Conservation (phyloP, 176 grass and related monocot genomes). For the Oryza officinalis region DNA sequence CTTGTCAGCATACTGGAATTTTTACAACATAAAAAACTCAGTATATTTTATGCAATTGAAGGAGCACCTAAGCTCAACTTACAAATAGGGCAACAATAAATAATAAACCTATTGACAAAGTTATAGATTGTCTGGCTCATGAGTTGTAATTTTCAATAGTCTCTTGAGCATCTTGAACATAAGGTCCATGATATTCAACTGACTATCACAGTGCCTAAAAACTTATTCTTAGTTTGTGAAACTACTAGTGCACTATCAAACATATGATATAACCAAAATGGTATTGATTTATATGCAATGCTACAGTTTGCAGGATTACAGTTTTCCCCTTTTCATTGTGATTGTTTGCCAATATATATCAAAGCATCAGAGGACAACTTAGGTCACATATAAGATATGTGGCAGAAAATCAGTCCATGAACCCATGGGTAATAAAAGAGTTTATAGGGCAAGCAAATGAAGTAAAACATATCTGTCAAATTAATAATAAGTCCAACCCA, state of each 20-base stretch:
- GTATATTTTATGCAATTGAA: conserved; percentile 19
- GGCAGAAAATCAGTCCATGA: not conserved
- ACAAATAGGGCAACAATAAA: conserved; percentile 18
- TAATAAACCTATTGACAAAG: conserved; percentile 6
- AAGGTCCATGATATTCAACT: conserved; percentile 19
- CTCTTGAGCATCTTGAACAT: conserved; percentile 11
- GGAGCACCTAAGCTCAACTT: conserved; percentile 1
- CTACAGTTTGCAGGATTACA: not conserved
- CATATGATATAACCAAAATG: conserved; percentile 16
- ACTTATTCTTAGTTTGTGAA: conserved; percentile 12
- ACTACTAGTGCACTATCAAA: not conserved
- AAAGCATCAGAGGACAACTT: conserved; percentile 29
- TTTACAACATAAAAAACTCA: conserved; percentile 25
- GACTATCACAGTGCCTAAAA: conserved; percentile 13
- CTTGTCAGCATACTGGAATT: conserved; percentile 90
- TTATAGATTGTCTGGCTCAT: conserved; percentile 27
- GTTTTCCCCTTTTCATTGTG: not conserved
- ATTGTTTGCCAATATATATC: not conserved
- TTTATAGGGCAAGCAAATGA: conserved; percentile 5
- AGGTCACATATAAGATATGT: conserved; percentile 21
- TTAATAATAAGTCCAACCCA: conserved; percentile 1
- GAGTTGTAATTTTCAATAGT: conserved; percentile 12
- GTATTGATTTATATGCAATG: not conserved
- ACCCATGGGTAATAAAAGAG: conserved; percentile 8
- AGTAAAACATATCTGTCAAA: conserved; percentile 24